Conservation (phyloP, 2,329 filamentous ascomycete species). For the Hawksworthiomyces lignivorus region DNA sequence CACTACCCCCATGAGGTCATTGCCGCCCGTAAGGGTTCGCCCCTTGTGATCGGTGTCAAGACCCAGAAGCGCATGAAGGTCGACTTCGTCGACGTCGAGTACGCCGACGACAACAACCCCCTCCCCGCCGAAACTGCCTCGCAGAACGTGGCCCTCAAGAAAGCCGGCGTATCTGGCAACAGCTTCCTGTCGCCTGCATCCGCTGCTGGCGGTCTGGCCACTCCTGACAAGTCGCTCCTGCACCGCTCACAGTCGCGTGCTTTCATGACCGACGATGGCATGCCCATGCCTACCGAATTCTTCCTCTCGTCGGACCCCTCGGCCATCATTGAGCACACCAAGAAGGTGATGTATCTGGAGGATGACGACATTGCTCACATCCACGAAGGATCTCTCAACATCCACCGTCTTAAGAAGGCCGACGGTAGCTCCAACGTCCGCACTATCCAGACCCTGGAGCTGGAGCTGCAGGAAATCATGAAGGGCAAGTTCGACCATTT, state of each 20-base stretch:
- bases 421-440: slow-evolving; percentile 95
- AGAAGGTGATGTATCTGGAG: slow-evolving; percentile 99
- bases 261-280: slow-evolving; percentile 97
- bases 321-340: slow-evolving; percentile 98
- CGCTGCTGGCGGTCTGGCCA: slow-evolving; percentile 51
- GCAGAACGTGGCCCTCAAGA: slow-evolving; percentile 95
- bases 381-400: slow-evolving; percentile 97
- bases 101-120: slow-evolving; percentile 73
- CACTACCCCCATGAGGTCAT: slow-evolving; percentile 98
- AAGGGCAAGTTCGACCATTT: slow-evolving; percentile 99
- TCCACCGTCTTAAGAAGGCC: slow-evolving; percentile 94
- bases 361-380: slow-evolving; percentile 99
- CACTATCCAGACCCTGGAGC: slow-evolving; percentile 95
- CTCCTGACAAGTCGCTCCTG: slow-evolving; percentile 93
- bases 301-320: slow-evolving; percentile 98
- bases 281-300: slow-evolving; percentile 97
- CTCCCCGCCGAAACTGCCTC: slow-evolving; percentile 90
- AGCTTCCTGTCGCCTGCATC: slow-evolving; percentile 53
- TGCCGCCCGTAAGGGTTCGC: slow-evolving; percentile 96
- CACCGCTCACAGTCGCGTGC: slow-evolving; percentile 97
- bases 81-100: slow-evolving; percentile 98
- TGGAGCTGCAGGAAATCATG: slow-evolving; percentile 99
- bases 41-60: slow-evolving; percentile 92
- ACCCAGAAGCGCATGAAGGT: slow-evolving; percentile 99
- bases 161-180: slow-evolving; percentile 69